Evolutionary conservation across 2,329 filamentous ascomycete genomes (phyloP), one percentile per base, ranked within the genome.

Genomic region (Aspergillus terreus): DNA sequence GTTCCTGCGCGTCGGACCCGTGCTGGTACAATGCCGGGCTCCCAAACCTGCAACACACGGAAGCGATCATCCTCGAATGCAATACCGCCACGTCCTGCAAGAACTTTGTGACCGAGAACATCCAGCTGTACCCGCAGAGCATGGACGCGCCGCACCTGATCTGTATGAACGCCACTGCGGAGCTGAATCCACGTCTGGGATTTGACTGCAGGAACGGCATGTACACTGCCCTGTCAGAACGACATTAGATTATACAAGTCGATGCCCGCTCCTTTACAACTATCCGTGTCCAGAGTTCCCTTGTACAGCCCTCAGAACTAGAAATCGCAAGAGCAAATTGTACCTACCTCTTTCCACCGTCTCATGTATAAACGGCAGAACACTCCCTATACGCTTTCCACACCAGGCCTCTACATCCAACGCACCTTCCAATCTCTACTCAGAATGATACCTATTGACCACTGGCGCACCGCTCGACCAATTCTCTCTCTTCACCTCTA

Each of bases 11-110:
- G 7, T 66, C 69, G 0, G 58, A 74, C 50, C 74, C 73, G 3
- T 76, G 72, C 58, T 76, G 74, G 73, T 76, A 76, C 53, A 58
- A 76, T 48, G 59, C 56, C 6, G 72, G 73, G 2, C 60, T 76
- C 1, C 61, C 67, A 0, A 59, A 69, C 30, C 58, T 75, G 23
- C 66, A 66, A 7, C 72, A 75, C 45, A 75, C 69, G 1, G 72
- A 76, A 52, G 66, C 69, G 9, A 59, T 74, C 33, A 69, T 76
- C 33, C 59, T 76, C 19, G 71, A 75, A 53, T 75, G 74, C 52
- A 73, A 73, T 51, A 72, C 70, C 2, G 57, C 67, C 9, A 60
- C 55, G 4, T 75, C 71, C 3, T 76, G 73, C 59, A 61, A 63
- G 49, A 63, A 69, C 49, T 71, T 73, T 44, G 51, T 43, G n/a